Conservation (phyloP, 352 stramenopile genomes). For the Albugo laibachii region DNA sequence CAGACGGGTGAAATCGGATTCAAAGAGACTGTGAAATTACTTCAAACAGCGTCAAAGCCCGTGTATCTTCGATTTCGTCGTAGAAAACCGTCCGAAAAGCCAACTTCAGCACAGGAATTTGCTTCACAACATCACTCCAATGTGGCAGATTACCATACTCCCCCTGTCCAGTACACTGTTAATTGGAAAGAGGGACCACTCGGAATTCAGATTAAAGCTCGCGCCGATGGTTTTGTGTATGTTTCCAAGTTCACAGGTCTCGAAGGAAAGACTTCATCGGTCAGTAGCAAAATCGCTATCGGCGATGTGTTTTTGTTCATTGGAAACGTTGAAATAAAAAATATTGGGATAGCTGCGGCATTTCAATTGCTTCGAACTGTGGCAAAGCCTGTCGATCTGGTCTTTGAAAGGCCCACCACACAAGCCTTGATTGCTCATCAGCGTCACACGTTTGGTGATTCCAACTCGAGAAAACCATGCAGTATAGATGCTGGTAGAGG, state of each 20-base stretch:
- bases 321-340: slow-evolving; percentile 41
- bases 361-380: slow-evolving; percentile 64
- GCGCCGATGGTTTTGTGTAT: slow-evolving; percentile 29
- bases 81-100: not conserved
- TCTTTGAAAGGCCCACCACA: slow-evolving; percentile 26
- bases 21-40: slow-evolving; percentile 46
- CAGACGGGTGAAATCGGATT: slow-evolving; percentile 54
- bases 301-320: slow-evolving; percentile 65
- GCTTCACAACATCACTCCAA: not conserved
- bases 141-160: not conserved
- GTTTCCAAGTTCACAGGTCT: slow-evolving; percentile 49
- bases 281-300: slow-evolving; percentile 28
- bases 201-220: slow-evolving; percentile 66
- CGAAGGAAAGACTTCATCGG: not conserved
- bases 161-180: slow-evolving; percentile 35
- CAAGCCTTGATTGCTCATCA: no score
- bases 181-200: slow-evolving; percentile 54
- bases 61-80: slow-evolving; percentile 51
- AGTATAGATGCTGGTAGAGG: no score
- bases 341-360: slow-evolving; percentile 41
- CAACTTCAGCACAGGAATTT: not conserved
- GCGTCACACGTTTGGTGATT: no score
- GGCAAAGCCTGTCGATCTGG: slow-evolving; percentile 56
- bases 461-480: no score
- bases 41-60: slow-evolving; percentile 54